Conservation (phyloP, 2,329 filamentous ascomycete species). For the Fusarium clavum region DNA sequence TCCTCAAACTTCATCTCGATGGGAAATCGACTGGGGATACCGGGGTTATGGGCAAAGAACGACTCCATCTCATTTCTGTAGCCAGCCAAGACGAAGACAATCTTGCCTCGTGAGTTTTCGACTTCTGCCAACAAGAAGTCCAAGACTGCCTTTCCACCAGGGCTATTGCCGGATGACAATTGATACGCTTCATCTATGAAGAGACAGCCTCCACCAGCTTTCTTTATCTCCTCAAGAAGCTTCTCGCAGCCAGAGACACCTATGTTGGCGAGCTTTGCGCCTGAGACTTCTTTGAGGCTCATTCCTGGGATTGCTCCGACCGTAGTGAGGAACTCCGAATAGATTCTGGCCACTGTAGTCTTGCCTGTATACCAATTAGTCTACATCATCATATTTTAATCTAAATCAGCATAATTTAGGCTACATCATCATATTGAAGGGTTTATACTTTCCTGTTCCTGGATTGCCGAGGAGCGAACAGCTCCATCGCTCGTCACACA, state of each 20-base stretch:
- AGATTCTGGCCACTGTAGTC: conserved; percentile 79
- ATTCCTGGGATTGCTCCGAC: conserved; percentile 71
- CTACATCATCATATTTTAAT: background rate
- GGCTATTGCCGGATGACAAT: conserved; percentile 68
- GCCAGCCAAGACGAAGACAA: conserved; percentile 79
- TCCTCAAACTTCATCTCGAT: conserved; percentile 74
- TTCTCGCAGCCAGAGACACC: conserved; percentile 70
- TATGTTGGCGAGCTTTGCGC: conserved; percentile 71
- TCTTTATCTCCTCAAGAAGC: conserved; percentile 60
- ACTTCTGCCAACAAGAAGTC: conserved; percentile 79
- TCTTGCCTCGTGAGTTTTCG: conserved; percentile 75
- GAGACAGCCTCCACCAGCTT: conserved; percentile 72
- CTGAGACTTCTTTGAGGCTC: conserved; percentile 74
- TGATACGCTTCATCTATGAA: conserved; percentile 88
- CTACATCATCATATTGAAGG: background rate
- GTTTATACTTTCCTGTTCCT: conserved; percentile 69
- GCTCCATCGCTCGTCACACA: conserved; percentile 70
- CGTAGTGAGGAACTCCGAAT: conserved; percentile 72
- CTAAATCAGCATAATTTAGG: background rate
- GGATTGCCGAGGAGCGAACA: conserved; percentile 77
- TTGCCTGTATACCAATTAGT: conserved; percentile 58
- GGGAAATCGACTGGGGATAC: conserved; percentile 76
- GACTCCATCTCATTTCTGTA: conserved; percentile 81
- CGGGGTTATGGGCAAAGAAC: conserved; percentile 80
- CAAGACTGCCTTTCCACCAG: conserved; percentile 70